A percentile compares a stretch with the other conserved stretches of the same genome.
These are phyloP conservation scores for Candida tropicalis DNA, from an alignment of 1,139 yeast genomes.

Conservation along the genomic window DNA sequence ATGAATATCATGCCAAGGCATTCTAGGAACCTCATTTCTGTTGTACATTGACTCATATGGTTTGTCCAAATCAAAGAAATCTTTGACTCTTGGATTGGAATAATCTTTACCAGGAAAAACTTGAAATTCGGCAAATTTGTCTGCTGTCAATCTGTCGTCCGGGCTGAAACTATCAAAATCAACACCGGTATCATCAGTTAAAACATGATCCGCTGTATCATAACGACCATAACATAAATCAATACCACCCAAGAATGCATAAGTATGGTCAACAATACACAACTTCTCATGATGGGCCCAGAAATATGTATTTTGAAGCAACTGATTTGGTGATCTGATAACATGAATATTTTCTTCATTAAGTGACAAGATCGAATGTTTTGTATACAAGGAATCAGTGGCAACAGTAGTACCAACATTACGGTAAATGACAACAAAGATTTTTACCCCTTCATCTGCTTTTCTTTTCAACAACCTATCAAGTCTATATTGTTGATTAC, in stretches of 20 bases:
- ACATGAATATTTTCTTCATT: slow-evolving; percentile 85
- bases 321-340: slow-evolving; percentile 92
- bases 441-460: slow-evolving; percentile 92
- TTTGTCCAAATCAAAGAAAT: slow-evolving; percentile 75
- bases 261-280: slow-evolving; percentile 81
- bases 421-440: slow-evolving; percentile 89
- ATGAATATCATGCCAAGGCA: slow-evolving; percentile 99
- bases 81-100: slow-evolving; percentile 92
- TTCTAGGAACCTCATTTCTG: slow-evolving; percentile 76
- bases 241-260: slow-evolving; percentile 93
- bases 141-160: slow-evolving; percentile 31
- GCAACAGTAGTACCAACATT: slow-evolving; percentile 94
- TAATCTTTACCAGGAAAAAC: slow-evolving; percentile 96
- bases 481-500: slow-evolving; percentile 91
- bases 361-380: slow-evolving; percentile 84
- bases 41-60: slow-evolving; percentile 96
- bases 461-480: slow-evolving; percentile 87
- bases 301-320: slow-evolving; percentile 88
- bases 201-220: slow-evolving; percentile 94
- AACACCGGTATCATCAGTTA: slow-evolving; percentile 68
- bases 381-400: slow-evolving; percentile 92
- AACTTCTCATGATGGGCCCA: slow-evolving; percentile 99
- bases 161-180: slow-evolving; percentile 39
- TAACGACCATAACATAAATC: slow-evolving; percentile 95
- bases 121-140: slow-evolving; percentile 55